phyloP scores from a whole-genome alignment of 306 rosid species.

The Gastrolobium bilobum region DNA sequence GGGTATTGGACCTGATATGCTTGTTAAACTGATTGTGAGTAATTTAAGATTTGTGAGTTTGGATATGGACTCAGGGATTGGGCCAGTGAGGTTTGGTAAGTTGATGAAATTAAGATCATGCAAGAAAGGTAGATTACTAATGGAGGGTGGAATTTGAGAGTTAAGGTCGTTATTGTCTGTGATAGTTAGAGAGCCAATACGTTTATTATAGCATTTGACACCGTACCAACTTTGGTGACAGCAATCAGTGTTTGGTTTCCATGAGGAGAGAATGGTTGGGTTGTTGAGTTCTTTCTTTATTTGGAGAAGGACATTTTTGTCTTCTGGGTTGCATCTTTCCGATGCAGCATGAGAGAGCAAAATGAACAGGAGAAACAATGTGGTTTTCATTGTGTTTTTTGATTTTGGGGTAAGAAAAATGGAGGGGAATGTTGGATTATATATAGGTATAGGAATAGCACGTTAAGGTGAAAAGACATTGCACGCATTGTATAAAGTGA shows the following conservation, averaged over 20 bases:
- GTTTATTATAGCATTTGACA: constrained; percentile 56
- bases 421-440: no score
- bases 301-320: neutral
- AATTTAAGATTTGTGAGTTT: neutral
- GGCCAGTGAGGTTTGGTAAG: constrained; percentile 51
- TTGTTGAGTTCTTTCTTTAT: constrained; percentile 32
- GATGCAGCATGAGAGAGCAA: constrained; percentile 41
- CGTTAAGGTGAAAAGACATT: no score
- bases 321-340: constrained; percentile 60
- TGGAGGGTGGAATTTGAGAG: constrained; percentile 59
- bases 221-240: constrained; percentile 53
- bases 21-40: neutral
- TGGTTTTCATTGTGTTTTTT: neutral
- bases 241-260: constrained; percentile 59
- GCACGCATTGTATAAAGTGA: no score
- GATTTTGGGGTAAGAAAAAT: no score
- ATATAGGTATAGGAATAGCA: no score
- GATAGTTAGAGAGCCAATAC: constrained; percentile 56
- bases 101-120: constrained; percentile 49
- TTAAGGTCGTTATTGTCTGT: constrained; percentile 1
- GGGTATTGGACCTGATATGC: neutral
- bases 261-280: constrained; percentile 58
- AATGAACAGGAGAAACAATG: neutral
- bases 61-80: neutral
- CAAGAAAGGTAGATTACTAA: constrained; percentile 62